Percentiles rank a stretch among this genome's conserved stretches.
phyloP scores from a whole-genome alignment of 73 alveolate genomes.

The Breviolum minutum region DNA sequence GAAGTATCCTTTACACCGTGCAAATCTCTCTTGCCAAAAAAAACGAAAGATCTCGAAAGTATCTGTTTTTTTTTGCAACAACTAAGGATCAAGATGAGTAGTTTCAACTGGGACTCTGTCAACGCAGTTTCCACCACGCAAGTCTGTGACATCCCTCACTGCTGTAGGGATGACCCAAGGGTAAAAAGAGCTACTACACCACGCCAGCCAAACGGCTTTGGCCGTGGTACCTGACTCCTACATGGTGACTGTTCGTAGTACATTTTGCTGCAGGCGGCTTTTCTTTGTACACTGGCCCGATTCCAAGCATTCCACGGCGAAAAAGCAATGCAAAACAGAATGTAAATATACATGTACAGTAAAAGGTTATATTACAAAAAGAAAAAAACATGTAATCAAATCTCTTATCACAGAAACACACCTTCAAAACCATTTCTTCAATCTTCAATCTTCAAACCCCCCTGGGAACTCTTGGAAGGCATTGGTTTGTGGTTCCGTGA shows the following conservation, averaged over 20 bases:
- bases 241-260: background rate
- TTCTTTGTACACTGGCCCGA: background rate
- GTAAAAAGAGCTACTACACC: background rate
- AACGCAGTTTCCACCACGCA: background rate
- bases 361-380: too few species aligned
- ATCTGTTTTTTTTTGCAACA: background rate
- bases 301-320: too few species aligned
- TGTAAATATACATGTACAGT: background rate
- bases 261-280: background rate
- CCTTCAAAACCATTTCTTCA: too few species aligned
- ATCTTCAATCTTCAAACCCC: too few species aligned
- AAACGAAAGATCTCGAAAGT: background rate
- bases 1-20: background rate
- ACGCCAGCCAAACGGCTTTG: constrained; percentile 4
- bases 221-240: background rate
- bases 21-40: background rate
- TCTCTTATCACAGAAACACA: background rate
- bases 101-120: constrained; percentile 27
- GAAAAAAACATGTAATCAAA: background rate
- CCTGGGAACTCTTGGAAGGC: background rate
- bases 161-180: background rate
- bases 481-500: background rate
- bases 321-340: background rate
- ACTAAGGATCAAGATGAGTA: too few species aligned
- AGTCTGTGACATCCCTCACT: background rate